Base-by-base conservation (phyloP, 2,329 filamentous ascomycete genomes). In the Exophiala xenobiotica region DNA sequence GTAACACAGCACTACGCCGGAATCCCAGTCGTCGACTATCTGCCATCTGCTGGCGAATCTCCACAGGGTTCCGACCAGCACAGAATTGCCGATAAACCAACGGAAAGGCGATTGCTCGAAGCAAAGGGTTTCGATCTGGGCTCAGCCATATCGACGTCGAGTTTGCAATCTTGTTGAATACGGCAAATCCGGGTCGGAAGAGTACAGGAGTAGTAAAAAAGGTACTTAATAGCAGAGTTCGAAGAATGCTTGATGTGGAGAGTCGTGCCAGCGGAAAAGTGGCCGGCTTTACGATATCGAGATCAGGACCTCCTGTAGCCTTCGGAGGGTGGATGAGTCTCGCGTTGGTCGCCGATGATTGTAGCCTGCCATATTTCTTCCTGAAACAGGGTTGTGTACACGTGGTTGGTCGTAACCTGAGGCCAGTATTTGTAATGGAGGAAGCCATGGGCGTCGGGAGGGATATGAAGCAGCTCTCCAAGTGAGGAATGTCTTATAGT, bases 31-130 rank as follows among this genome's bases (percentile, higher is more conserved):
- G 53, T 58, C 75, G 77, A 44, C 80, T 74, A 1, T 68, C 67
- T 2, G 66, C 61, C 19, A 70, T 0, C 73, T 77, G 4, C 64
- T 64, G 24, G 70, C 67, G n/a, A 1, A 80, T 76, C 49, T 80
- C 77, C 1, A 52, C 47, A 33, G 71, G 68, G 46, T 74, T 79
- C 22, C 73, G 72, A 0, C 78, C 78, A 0, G 78, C 78, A 54
- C 78, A 81, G 64, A 81, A 81, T 40, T 81, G 79, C 51, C 79
- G 73, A 59, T 81, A 81, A 12, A 81, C 68, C 6, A 75, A 67
- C 43, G 72, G 70, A 57, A 74, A 73, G 20, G 76, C 64, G 3
- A 75, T 61, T 42, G 69, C 64, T 37, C 74, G 70, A 8, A 80
- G 61, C 3, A 78, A 14, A 1, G 68, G 68, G 58, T 78, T 78